phyloP scores from a whole-genome alignment of 1,284 basidiomycete genomes.

The Boletus nobilissimus region DNA sequence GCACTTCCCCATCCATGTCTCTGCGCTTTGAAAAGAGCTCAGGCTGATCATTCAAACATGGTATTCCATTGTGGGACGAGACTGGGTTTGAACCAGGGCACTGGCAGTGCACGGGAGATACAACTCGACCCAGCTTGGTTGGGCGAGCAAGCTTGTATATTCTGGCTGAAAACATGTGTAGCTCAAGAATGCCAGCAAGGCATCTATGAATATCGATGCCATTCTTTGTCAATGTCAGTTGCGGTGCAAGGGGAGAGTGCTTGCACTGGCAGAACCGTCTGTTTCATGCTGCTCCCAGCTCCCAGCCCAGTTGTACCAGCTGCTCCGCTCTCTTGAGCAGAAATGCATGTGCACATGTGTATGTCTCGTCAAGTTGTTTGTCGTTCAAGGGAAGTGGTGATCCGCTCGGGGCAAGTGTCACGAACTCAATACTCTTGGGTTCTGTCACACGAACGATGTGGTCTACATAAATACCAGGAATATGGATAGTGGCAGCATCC shows the following conservation, averaged over 20 bases:
- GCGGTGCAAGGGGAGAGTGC: background rate
- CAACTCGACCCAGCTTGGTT: background rate
- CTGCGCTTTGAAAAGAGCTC: background rate
- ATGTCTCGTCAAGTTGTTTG: slow-evolving; percentile 10
- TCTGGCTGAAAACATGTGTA: background rate
- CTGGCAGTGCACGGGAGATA: slow-evolving; percentile 9
- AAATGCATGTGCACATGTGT: background rate
- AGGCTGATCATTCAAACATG: background rate
- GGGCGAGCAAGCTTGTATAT: background rate
- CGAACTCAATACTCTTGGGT: slow-evolving; percentile 84
- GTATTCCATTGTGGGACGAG: background rate
- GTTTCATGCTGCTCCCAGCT: slow-evolving; percentile 3
- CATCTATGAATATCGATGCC: background rate
- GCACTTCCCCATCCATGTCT: background rate
- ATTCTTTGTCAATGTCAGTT: background rate
- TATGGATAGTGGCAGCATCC: slow-evolving; percentile 85
- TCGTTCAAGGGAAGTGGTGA: slow-evolving; percentile 21
- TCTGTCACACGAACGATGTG: slow-evolving; percentile 84
- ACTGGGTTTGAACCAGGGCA: slow-evolving; percentile 17
- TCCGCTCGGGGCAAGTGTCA: slow-evolving; percentile 66
- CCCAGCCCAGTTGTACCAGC: background rate
- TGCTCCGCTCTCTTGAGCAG: slow-evolving; percentile 5
- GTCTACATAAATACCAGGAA: slow-evolving; percentile 90
- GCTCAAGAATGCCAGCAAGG: slow-evolving; percentile 13
- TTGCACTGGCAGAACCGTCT: background rate